Base-by-base conservation (phyloP, 805 yeast species). In the Candida krabiensis region DNA sequence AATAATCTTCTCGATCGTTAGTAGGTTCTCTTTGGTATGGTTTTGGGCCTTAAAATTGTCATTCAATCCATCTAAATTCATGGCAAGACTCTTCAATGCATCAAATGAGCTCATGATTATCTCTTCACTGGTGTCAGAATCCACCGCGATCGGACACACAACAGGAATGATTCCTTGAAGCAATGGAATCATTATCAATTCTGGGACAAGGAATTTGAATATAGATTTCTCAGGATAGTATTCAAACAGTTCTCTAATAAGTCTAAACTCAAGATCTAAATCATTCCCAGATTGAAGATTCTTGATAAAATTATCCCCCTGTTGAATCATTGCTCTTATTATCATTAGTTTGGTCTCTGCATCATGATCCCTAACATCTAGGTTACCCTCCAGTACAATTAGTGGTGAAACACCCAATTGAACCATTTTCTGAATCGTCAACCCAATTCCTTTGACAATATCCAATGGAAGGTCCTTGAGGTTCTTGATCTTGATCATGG, bases 1-100 rank as follows among this genome's bases (percentile, higher is more conserved):
- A 6, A 91, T 76, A 19, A 91, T 63, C 49, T 93, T 93, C 46
- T 93, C 99, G 29, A 93, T 74, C 0, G 81, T 68, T n/a, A 70
- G 57, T 19, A 70, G 46, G 33, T 64, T 64, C 3, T 30, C 56
- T 43, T 35, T 58, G 14, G 42, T 38, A 13, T 41, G 47, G 29
- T 41, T 34, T 5, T 34, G 30, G 37, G 43, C 33, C 9, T 37
- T 33, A 35, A 43, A 34, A 33, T 50, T 28, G 22, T 45, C 35
- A 11, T 60, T 58, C 23, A 63, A 43, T 9, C 51, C 42, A 11
- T 46, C 45, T 31, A 73, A 56, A 19, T 67, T 64, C 19, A 46
- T 40, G 2, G 69, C 65, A 1, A 77, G 51, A 33, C 67, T 59
- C 26, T 57, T 53, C 2, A 78, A 59, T 3, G 67, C 66, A 21